phyloP scores from a whole-genome alignment of 1,284 basidiomycete genomes.

The Coniophora puteana region DNA sequence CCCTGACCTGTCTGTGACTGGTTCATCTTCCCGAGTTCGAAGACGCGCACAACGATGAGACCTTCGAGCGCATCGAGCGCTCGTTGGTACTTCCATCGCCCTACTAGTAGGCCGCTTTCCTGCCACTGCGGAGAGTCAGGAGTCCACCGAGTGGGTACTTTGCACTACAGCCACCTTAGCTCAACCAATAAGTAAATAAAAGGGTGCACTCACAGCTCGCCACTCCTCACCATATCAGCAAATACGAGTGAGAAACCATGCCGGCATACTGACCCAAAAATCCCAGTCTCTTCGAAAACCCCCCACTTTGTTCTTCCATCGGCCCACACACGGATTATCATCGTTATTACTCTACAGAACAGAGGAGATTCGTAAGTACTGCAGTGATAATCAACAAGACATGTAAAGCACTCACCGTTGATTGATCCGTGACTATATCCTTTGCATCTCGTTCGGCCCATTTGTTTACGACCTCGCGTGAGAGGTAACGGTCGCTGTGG shows the following conservation, averaged over 20 bases:
- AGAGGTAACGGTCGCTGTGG: slow-evolving; percentile 13
- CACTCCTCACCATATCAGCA: slow-evolving; percentile 27
- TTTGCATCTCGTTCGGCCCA: slow-evolving; percentile 14
- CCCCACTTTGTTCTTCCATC: slow-evolving; percentile 25
- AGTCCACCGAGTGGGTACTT: slow-evolving; percentile 29
- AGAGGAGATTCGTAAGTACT: background rate
- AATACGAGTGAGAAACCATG: slow-evolving; percentile 21
- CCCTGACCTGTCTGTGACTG: background rate
- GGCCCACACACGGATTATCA: slow-evolving; percentile 14
- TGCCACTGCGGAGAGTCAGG: slow-evolving; percentile 8
- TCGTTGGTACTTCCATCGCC: slow-evolving; percentile 9
- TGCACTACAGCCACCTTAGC: slow-evolving; percentile 16
- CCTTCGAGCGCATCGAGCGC: slow-evolving; percentile 17
- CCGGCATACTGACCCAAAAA: slow-evolving; percentile 23
- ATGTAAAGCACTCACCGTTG: background rate
- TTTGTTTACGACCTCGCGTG: slow-evolving; percentile 10
- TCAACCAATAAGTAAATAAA: background rate
- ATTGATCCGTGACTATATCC: background rate
- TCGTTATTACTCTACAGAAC: slow-evolving; percentile 3
- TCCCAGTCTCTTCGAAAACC: slow-evolving; percentile 24
- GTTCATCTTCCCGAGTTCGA: slow-evolving; percentile 8
- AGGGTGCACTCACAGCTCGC: slow-evolving; percentile 21
- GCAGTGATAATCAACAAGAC: background rate
- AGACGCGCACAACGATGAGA: slow-evolving; percentile 16
- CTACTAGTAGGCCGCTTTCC: background rate